These are phyloP conservation scores for Kregervanrija pseudodelftensis DNA, from an alignment of 805 yeast genomes.

Conservation along the genomic window DNA sequence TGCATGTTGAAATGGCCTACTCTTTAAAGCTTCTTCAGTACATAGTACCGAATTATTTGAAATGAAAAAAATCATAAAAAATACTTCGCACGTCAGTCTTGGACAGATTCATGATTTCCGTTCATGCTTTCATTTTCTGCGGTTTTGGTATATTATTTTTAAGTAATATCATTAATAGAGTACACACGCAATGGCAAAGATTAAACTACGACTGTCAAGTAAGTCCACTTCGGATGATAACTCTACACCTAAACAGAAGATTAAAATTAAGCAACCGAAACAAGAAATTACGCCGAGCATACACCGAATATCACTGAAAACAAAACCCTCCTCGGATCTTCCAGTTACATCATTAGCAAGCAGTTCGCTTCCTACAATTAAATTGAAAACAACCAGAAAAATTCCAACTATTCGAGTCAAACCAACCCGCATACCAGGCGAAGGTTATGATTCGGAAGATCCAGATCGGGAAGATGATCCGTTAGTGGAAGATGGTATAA, in stretches of 20 bases:
- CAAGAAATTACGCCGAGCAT: neutral
- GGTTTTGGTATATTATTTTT: too few species aligned
- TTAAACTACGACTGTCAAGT: neutral
- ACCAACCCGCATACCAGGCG: conserved; percentile 74
- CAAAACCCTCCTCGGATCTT: neutral
- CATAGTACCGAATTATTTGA: too few species aligned
- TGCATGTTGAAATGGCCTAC: conserved; percentile 5
- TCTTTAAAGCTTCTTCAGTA: too few species aligned
- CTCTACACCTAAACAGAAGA: conserved; percentile 13
- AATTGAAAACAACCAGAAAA: conserved; percentile 11
- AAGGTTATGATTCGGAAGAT: conserved; percentile 95
- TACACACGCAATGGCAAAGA: neutral
- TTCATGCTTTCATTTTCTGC: too few species aligned
- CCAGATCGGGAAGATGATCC: conserved; percentile 97
- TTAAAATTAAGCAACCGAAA: conserved; percentile 21
- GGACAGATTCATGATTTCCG: too few species aligned
- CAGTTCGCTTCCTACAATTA: conserved; percentile 9
- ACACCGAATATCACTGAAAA: too few species aligned
- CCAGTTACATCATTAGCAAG: neutral
- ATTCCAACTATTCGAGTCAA: conserved; percentile 46
- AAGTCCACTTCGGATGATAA: neutral
- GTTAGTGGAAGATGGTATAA: conserved; percentile 76
- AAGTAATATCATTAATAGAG: neutral
- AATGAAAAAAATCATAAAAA: too few species aligned
- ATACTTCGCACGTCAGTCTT: too few species aligned